Percentiles rank a stretch among this genome's conserved stretches.
Evolutionary conservation across 2,329 filamentous ascomycete genomes (phyloP).

Genomic region (Epichloe hybrida): DNA sequence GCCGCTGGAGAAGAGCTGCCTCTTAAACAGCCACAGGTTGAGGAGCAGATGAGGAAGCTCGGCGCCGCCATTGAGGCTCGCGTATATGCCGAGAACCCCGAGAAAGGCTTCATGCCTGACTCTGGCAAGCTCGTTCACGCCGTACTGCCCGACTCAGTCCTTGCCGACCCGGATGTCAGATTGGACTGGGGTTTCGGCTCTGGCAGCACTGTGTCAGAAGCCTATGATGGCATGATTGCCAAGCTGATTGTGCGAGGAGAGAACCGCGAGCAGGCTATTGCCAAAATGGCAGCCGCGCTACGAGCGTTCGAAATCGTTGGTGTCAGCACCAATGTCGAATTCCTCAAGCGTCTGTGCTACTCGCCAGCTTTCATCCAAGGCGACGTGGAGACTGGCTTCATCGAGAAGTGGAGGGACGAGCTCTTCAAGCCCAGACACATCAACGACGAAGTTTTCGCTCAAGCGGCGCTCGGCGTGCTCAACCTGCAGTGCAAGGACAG

Average conservation of each 20-base stretch:
- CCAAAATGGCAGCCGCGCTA: conserved; percentile 67
- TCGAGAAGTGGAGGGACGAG: conserved; percentile 71
- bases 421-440: conserved; percentile 55
- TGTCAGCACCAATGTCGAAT: conserved; percentile 90
- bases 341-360: conserved; percentile 75
- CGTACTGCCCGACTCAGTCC: conserved; percentile 50
- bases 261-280: conserved; percentile 66
- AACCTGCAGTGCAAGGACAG: conserved; percentile 30
- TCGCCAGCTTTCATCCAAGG: conserved; percentile 73
- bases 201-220: conserved; percentile 83
- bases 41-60: conserved; percentile 55
- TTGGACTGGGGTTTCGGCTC: conserved; percentile 89
- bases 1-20: conserved; percentile 44
- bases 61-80: conserved; percentile 90
- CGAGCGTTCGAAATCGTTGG: conserved; percentile 88
- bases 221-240: conserved; percentile 98
- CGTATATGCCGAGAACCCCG: conserved; percentile 93
- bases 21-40: conserved; percentile 49
- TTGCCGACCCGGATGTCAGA: conserved; percentile 56
- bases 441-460: conserved; percentile 63
- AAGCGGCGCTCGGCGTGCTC: conserved; percentile 70
- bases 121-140: conserved; percentile 81
- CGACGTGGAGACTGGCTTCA: conserved; percentile 91
- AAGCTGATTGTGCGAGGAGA: conserved; percentile 86
- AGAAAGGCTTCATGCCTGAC: conserved; percentile 84